Evolutionary conservation across 495 filamentous ascomycete genomes (phyloP).

Genomic region (Annulohypoxylon maeteangense): DNA sequence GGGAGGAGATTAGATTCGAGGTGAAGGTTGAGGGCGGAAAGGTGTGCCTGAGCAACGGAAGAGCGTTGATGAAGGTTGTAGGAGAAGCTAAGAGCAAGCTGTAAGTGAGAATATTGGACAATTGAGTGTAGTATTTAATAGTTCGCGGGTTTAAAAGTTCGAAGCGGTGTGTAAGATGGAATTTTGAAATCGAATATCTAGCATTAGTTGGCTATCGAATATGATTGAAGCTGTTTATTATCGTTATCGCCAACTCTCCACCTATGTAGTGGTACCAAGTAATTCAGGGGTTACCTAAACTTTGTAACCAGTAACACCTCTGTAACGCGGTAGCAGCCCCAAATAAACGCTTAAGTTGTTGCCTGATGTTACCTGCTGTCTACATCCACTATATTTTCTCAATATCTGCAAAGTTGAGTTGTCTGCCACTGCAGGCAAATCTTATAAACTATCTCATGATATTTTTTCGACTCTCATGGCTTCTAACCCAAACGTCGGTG

Average conservation of each 20-base stretch:
- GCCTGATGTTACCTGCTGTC: conserved; percentile 18
- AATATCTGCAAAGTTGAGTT: not conserved
- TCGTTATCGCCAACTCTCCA: not conserved
- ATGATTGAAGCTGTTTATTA: not conserved
- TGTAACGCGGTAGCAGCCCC: conserved; percentile 33
- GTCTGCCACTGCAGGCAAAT: not conserved
- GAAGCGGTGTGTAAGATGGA: not conserved
- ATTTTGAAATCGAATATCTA: not conserved
- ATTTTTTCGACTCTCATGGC: conserved; percentile 22
- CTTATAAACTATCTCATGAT: conserved; percentile 2
- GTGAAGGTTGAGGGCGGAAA: conserved; percentile 77
- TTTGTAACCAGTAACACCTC: conserved; percentile 4
- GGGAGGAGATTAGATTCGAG: conserved; percentile 83
- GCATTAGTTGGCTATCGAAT: not conserved
- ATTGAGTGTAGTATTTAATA: conserved; percentile 9
- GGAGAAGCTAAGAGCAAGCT: conserved; percentile 70
- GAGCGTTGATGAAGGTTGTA: conserved; percentile 76
- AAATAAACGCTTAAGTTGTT: conserved; percentile 31
- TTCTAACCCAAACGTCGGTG: conserved; percentile 59
- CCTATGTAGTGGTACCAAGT: not conserved
- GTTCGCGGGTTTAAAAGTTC: not conserved
- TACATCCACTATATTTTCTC: not conserved
- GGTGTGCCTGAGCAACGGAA: conserved; percentile 84
- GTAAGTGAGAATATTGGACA: conserved; percentile 49
- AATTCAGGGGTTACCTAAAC: conserved; percentile 11